A percentile compares a stretch with the other conserved stretches of the same genome.
phyloP scores from a whole-genome alignment of 2,329 filamentous ascomycete species.

The Talaromyces funiculosus region DNA sequence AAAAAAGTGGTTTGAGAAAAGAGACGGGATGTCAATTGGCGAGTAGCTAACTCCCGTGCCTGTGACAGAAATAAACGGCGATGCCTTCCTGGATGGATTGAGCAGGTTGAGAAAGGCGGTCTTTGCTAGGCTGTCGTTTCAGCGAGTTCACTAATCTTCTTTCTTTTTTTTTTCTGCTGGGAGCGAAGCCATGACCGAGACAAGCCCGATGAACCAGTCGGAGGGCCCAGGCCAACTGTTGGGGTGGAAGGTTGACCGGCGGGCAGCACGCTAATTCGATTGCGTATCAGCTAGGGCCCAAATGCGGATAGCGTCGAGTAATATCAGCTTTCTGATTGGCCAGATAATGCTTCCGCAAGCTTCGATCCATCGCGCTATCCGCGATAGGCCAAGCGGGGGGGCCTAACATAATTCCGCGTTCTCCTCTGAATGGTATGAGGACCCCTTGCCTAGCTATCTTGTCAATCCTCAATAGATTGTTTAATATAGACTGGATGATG shows the following conservation, averaged over 20 bases:
- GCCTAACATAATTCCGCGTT: neutral
- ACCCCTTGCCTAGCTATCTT: neutral
- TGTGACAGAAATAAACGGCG: neutral
- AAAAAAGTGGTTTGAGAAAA: neutral
- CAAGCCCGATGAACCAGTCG: constrained; percentile 3
- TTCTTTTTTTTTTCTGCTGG: constrained; percentile 4
- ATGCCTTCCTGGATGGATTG: neutral
- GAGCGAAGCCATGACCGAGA: neutral
- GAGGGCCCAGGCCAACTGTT: constrained; percentile 15
- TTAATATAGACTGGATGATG: too few relatives aligned
- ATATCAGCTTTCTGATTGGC: neutral
- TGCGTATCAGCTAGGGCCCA: neutral
- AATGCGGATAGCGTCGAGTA: neutral
- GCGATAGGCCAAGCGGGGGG: neutral
- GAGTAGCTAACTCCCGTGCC: neutral
- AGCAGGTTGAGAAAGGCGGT: neutral
- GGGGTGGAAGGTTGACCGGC: constrained; percentile 8
- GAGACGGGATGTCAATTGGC: constrained; percentile 6
- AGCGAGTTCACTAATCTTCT: neutral
- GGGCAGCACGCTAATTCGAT: neutral
- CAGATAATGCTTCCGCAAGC: neutral
- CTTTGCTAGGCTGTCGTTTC: neutral
- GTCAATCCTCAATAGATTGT: neutral
- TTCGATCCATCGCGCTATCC: neutral
- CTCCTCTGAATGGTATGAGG: neutral